Base-by-base conservation (phyloP, 2,329 filamentous ascomycete species). In the Pseudophaeomoniella oleicola region DNA sequence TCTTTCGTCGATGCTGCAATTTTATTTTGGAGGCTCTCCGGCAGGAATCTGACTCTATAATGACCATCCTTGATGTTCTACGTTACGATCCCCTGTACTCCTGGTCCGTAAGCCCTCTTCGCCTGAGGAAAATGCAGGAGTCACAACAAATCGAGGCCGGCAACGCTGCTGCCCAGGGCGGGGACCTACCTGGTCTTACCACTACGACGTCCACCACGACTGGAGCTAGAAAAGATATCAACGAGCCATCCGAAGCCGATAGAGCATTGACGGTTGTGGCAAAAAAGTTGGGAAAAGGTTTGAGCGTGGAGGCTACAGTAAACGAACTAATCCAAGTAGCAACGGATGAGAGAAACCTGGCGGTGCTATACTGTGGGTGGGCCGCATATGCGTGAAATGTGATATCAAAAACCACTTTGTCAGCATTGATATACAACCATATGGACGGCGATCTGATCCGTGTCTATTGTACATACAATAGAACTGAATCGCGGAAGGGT, bases 1-100 rank as follows among this genome's bases (percentile, higher is more conserved):
- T 96, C 0, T 98, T 96, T 63, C 75, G 90, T 5, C 76, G 92
- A n/a, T 96, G 88, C 59, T 98, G 90, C 56, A 92, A 99, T 55
- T 96, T 96, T 55, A 96, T 87, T 0, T 73, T 99, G 19, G 86
- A 94, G 43, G 87, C 92, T 2, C 66, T 99, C 22, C 78, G 90
- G n/a, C 82, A 93, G 49, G 90, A 98, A 55, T 83, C 83, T 10
- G 92, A 94, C 54, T 87, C 81, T 32, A 98, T 99, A 62, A 96
- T 94, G 87, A 96, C 90, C 0, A 86, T 98, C 37, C 74, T 99
- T 14, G 92, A 98, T 52, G 92, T 98, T 15, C 65, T 99, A 40
- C 81, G 92, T n/a, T 96, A 94, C 58, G 90, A 99, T 66, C 92
- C 90, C 1, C 63, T 99, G 42, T 93, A 96, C 57, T 90, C 78